Evolutionary conservation across 345 rosid species (phyloP), one percentile per base, ranked within the genome.

Genomic region (Gossypium rotundifolium): DNA sequence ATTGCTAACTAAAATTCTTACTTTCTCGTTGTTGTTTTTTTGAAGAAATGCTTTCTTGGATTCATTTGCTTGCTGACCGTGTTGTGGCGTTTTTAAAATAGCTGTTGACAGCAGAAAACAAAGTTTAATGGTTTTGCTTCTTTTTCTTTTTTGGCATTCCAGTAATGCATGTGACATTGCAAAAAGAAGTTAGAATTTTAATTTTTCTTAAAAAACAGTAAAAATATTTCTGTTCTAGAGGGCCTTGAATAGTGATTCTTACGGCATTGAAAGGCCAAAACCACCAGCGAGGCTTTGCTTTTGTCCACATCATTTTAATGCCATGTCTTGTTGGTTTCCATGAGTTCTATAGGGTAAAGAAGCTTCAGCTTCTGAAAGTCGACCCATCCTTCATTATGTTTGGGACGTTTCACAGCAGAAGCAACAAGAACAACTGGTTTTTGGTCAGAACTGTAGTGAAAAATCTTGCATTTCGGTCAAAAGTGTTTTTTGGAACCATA

Each of bases 321-420:
- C 67, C 51, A 64, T 48, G 18, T 57, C 76, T 18, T 71, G 54
- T 74, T 44, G 62, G 75, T 45, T 78, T 72, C 69, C 60, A 59
- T 42, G 20, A 57, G 69, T 53, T 65, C 25, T 29, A 62, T n/a
- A 14, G 51, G 70, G 62, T 77, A 80, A 80, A 57, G 90, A 83
- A 83, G 88, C 84, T 87, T 83, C 87, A 81, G 77, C 64, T 79
- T 74, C 81, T 78, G 79, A 57, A 61, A 57, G 78, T 75, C 78
- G 38, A 33, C 38, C 6, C 38, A 4, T 33, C 3, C 29, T 27
- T 27, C 29, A 27, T 27, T 27, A 3, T 27, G 3, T 27, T 27
- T 33, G 6, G 38, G 38, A 33, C 38, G 38, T 33, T 33, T 33
- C 38, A 33, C 38, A 1, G 6, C 38, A 33, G 5, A 33, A 33